phyloP scores from a whole-genome alignment of 1,284 basidiomycete species.

The Pholiota adiposa region DNA sequence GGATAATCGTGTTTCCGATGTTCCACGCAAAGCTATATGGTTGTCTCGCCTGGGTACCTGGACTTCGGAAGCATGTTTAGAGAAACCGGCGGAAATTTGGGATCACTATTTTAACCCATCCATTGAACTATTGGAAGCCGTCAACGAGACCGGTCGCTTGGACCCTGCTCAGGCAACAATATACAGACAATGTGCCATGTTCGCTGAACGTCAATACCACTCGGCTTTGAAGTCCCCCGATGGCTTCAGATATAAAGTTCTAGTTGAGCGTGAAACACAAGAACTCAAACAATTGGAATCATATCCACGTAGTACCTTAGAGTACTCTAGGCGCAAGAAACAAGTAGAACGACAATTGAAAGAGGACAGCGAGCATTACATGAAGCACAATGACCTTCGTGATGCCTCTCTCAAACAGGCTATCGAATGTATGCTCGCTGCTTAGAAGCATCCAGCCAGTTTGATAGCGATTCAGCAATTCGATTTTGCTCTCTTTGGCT shows the following conservation, averaged over 20 bases:
- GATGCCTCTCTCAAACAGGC: conserved; percentile 75
- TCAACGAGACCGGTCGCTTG: conserved; percentile 41
- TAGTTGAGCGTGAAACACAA: conserved; percentile 72
- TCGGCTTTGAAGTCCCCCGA: conserved; percentile 75
- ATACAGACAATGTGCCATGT: conserved; percentile 84
- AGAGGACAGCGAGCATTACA: conserved; percentile 65
- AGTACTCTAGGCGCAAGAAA: conserved; percentile 28
- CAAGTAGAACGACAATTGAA: conserved; percentile 38
- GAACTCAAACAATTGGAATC: conserved; percentile 57
- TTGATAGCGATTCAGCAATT: conserved; percentile 80
- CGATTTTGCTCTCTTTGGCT: conserved; percentile 94
- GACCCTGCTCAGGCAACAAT: conserved; percentile 59
- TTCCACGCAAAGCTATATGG: conserved; percentile 46
- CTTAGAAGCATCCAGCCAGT: conserved; percentile 69
- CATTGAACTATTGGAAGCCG: conserved; percentile 41
- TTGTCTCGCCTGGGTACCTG: conserved; percentile 82
- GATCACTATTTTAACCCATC: conserved; percentile 74
- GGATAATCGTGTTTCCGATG: conserved; percentile 16
- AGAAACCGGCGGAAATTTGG: conserved; percentile 81
- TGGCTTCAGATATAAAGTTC: conserved; percentile 69
- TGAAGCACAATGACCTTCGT: conserved; percentile 61
- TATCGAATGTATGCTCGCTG: conserved; percentile 85
- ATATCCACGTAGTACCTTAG: background rate
- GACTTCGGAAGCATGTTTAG: conserved; percentile 85
- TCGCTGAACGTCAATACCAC: conserved; percentile 88